Evolutionary conservation across 345 rosid genomes (phyloP), one percentile per base, ranked within the genome.

Genomic region (Hirschfeldia incana): DNA sequence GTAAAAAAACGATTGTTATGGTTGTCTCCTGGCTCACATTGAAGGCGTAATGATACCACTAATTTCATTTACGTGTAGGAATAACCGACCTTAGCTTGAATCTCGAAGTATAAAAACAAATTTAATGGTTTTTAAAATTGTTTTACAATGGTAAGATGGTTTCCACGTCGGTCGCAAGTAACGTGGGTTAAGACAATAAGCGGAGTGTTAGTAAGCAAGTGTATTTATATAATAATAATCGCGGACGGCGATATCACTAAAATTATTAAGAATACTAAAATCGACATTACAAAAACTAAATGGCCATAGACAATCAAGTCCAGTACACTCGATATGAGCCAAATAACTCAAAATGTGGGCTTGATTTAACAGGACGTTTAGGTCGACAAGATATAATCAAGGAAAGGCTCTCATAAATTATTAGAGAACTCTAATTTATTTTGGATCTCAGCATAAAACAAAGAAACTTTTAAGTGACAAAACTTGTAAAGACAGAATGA

Each of bases 101-200:
- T n/a, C 13, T 27, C 26, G 2, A 11, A 11, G 7, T 59, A 27
- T 70, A 4, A 69, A 69, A 10, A 34, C 16, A 12, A 27, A 13
- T 1, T 5, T 1, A 6, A 2, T 34, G 17, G 53, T 36, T 33
- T 2, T 65, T 29, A n/a, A 53, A 21, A 67, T 17, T 15, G 30
- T 7, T 28, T 33, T 8, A 11, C n/a, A 12, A 37, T 17, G 72
- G 44, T 64, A 17, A 8, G 30, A 33, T 80, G 27, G 79, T 63
- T 21, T 57, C 79, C 79, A 80, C 76, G 76, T 70, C 4, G 73
- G 9, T 0, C 27, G 61, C 73, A 70, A 65, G 79, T 42, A 42
- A 33, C 83, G 76, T 80, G 76, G 17, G 61, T 57, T 57, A 57
- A 17, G 28, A 21, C 28, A 57, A 8, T 57, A 57, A n/a, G 57